Evolutionary conservation across 2,329 filamentous ascomycete species (phyloP).

Genomic region (Penicillium oxalicum): DNA sequence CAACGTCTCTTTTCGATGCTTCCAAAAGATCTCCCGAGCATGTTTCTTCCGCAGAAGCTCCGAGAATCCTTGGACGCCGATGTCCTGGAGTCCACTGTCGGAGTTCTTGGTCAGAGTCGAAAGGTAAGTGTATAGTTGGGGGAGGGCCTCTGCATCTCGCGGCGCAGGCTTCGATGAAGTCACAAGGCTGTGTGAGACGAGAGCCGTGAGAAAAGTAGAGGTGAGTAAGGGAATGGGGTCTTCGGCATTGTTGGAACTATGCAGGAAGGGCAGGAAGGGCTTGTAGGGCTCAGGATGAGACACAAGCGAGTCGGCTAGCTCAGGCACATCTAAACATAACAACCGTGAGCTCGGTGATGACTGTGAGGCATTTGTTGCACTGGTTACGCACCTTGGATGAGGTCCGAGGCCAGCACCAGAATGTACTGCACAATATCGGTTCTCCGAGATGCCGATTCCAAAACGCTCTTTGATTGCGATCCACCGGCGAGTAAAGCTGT

Average conservation of each 20-base stretch:
- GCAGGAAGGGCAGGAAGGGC: conserved; percentile 77
- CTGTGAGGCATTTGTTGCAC: background rate
- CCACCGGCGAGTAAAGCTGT: conserved; percentile 70
- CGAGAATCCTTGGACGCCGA: conserved; percentile 88
- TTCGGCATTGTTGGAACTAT: conserved; percentile 73
- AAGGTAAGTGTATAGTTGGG: conserved; percentile 78
- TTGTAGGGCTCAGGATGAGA: conserved; percentile 64
- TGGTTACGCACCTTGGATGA: conserved; percentile 65
- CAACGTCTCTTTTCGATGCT: conserved; percentile 77
- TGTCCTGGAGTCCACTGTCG: conserved; percentile 88
- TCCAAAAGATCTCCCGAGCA: conserved; percentile 81
- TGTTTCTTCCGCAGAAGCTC: conserved; percentile 69
- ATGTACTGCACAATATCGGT: conserved; percentile 93
- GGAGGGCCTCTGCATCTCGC: conserved; percentile 69
- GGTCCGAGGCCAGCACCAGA: conserved; percentile 77
- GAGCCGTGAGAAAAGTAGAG: conserved; percentile 74
- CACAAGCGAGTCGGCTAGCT: conserved; percentile 69
- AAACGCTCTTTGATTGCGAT: conserved; percentile 61
- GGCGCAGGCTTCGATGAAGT: conserved; percentile 54
- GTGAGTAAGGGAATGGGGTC: conserved; percentile 86
- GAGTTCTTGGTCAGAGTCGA: conserved; percentile 75
- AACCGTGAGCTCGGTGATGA: background rate
- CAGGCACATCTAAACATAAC: conserved; percentile 60
- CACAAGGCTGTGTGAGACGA: conserved; percentile 62
- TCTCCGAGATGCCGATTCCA: conserved; percentile 79